Evolutionary conservation across 140 eudicot genomes (phyloP).

Genomic region (Bidens hawaiensis): DNA sequence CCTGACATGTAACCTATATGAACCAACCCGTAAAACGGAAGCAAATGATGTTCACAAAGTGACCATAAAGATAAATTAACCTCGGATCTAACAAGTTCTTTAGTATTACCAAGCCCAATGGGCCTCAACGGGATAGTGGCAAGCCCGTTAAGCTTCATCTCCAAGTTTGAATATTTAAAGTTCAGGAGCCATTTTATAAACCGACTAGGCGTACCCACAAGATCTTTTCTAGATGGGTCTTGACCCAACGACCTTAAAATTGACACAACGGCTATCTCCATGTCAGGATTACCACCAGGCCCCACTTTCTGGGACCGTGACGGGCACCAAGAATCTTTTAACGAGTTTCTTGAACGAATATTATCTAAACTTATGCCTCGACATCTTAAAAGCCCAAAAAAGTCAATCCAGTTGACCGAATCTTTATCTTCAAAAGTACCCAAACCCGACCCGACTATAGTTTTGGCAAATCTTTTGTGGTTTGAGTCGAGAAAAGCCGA

Average conservation of each 20-base stretch:
- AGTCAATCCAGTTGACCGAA: constrained; percentile 59
- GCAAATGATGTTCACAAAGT: constrained; percentile 93
- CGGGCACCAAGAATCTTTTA: constrained; percentile 72
- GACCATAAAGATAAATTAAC: constrained; percentile 77
- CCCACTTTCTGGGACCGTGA: constrained; percentile 39
- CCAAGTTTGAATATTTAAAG: constrained; percentile 51
- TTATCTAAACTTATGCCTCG: constrained; percentile 38
- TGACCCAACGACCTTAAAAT: constrained; percentile 70
- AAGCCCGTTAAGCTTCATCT: constrained; percentile 63
- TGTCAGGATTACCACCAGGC: constrained; percentile 25
- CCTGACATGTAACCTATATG: constrained; percentile 67
- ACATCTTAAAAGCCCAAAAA: constrained; percentile 60
- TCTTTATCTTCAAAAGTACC: constrained; percentile 55
- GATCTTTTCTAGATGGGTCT: constrained; percentile 77
- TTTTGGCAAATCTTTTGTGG: constrained; percentile 47
- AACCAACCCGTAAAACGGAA: constrained; percentile 89
- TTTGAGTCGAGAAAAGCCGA: constrained; percentile 44
- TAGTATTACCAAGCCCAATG: constrained; percentile 19
- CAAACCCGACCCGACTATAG: constrained; percentile 53
- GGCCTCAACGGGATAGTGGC: constrained; percentile 19
- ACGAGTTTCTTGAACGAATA: constrained; percentile 11
- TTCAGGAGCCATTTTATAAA: constrained; percentile 74
- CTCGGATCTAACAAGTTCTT: constrained; percentile 43
- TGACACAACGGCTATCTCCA: constrained; percentile 53
- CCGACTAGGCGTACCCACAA: constrained; percentile 66